A percentile compares a stretch with the other conserved stretches of the same genome.
Evolutionary conservation across 1,284 basidiomycete genomes (phyloP).

Genomic region (Leccinum griseonigrum): DNA sequence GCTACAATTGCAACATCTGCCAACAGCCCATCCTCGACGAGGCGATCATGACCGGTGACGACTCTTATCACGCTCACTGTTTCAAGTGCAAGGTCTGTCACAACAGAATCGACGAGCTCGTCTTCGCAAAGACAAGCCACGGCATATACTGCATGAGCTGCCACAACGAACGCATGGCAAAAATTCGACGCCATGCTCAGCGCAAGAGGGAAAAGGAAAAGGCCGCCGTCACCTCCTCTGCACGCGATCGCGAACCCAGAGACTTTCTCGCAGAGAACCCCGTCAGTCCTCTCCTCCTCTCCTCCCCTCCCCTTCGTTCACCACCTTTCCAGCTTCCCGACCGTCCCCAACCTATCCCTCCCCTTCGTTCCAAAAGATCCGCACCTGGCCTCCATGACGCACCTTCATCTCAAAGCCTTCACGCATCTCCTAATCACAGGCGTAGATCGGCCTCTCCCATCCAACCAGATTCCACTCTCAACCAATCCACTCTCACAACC

Average conservation of each 20-base stretch:
- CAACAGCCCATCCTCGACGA: slow-evolving; percentile 91
- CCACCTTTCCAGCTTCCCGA: slow-evolving; percentile 11
- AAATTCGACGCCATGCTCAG: slow-evolving; percentile 88
- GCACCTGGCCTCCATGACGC: slow-evolving; percentile 23
- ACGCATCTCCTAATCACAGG: slow-evolving; percentile 8
- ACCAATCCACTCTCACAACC: slow-evolving; percentile 10
- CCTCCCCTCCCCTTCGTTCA: neutral
- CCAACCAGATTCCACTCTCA: slow-evolving; percentile 3
- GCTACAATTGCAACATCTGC: slow-evolving; percentile 95
- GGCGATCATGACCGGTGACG: slow-evolving; percentile 98
- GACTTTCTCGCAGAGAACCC: slow-evolving; percentile 38
- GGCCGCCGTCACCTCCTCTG: slow-evolving; percentile 33
- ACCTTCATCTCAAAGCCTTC: slow-evolving; percentile 27
- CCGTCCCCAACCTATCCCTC: slow-evolving; percentile 10
- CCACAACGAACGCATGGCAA: slow-evolving; percentile 94
- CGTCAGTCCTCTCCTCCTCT: slow-evolving; percentile 32
- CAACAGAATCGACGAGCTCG: slow-evolving; percentile 94
- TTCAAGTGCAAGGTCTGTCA: slow-evolving; percentile 97
- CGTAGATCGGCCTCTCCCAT: slow-evolving; percentile 16
- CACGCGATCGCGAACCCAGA: slow-evolving; percentile 41
- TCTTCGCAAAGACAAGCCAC: slow-evolving; percentile 97
- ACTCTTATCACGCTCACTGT: slow-evolving; percentile 97
- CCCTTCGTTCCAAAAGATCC: slow-evolving; percentile 24
- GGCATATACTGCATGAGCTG: slow-evolving; percentile 99
- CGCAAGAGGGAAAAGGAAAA: slow-evolving; percentile 55